Evolutionary conservation across 192 early-diverging fungal species (phyloP).

Genomic region (Gonapodya prolifera): DNA sequence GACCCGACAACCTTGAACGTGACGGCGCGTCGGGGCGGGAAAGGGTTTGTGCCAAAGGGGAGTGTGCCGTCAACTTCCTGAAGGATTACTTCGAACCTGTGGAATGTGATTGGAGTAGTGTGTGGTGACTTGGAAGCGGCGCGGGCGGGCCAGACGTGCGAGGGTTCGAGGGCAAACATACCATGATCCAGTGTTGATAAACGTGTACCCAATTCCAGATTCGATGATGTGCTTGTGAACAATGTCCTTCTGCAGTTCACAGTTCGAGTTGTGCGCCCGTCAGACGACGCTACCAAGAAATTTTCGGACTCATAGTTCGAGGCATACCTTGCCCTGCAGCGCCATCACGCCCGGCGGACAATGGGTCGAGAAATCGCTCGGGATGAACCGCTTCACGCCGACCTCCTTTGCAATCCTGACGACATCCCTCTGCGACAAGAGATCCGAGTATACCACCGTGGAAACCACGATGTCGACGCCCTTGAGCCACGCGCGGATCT

Average conservation of each 20-base stretch:
- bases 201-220: not conserved
- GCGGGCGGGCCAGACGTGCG: not conserved
- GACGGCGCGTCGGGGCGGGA: not conserved
- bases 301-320: not conserved
- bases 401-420: not conserved
- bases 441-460: not conserved
- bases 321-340: not conserved
- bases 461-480: not conserved
- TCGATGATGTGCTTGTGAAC: not conserved
- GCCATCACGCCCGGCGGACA: not conserved
- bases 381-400: not conserved
- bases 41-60: not conserved
- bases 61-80: not conserved
- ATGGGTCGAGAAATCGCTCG: not conserved
- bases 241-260: not conserved
- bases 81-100: not conserved
- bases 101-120: not conserved
- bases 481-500: not conserved
- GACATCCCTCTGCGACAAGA: not conserved
- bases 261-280: too few species aligned
- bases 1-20: not conserved
- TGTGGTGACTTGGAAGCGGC: too few species aligned
- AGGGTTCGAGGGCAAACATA: not conserved
- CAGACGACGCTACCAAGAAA: too few species aligned
- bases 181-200: not conserved